A percentile compares a stretch with the other conserved stretches of the same genome.
Conservation (phyloP, 371 early-diverging fungal species). For the Mortierella sp. region DNA sequence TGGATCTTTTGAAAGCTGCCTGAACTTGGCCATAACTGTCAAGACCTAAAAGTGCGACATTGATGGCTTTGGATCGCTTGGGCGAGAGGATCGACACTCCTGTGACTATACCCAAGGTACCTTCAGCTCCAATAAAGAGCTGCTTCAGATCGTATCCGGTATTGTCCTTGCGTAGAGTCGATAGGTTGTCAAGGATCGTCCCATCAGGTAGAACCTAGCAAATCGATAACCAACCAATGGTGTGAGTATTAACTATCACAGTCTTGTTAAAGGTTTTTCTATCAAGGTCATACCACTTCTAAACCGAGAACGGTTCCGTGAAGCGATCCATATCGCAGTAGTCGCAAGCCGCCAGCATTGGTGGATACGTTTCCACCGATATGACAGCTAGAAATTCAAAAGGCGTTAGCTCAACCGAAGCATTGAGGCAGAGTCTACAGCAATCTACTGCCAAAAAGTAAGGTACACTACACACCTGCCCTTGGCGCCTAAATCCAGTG, state of each 20-base stretch:
- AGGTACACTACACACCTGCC: conserved; percentile 66
- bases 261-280: too few species aligned
- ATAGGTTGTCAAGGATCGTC: conserved; percentile 82
- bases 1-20: conserved; percentile 80
- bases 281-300: conserved; percentile 67
- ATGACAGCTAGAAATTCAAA: conserved; percentile 63
- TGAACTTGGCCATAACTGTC: conserved; percentile 81
- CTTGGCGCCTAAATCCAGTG: conserved; percentile 94
- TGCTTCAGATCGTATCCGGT: conserved; percentile 95
- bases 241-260: too few species aligned
- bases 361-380: conserved; percentile 97
- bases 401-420: too few species aligned
- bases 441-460: neutral
- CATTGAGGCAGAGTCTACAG: too few species aligned
- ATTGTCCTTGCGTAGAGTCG: conserved; percentile 86
- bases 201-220: conserved; percentile 89
- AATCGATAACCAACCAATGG: too few species aligned
- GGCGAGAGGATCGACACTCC: conserved; percentile 87
- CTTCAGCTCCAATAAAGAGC: conserved; percentile 95
- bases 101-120: conserved; percentile 94
- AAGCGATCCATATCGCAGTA: conserved; percentile 90
- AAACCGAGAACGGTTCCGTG: conserved; percentile 91
- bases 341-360: conserved; percentile 94
- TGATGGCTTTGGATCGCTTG: conserved; percentile 68
- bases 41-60: conserved; percentile 86